These are phyloP conservation scores for Fragaria ananassa DNA, from an alignment of 306 rosid genomes.

Conservation along the genomic window DNA sequence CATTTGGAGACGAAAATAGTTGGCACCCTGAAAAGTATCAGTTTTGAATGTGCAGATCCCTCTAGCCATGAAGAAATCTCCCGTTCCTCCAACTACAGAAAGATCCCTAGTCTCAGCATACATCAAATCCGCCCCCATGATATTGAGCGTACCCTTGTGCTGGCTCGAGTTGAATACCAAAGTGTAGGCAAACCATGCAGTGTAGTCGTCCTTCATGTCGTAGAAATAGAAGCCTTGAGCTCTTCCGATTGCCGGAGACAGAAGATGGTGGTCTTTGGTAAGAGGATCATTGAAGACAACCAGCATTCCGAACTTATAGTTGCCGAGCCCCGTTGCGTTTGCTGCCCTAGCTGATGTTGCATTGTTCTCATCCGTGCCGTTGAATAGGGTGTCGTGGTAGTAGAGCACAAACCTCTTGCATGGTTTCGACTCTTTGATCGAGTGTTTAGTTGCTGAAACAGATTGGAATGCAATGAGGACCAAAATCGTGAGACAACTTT, in stretches of 20 bases:
- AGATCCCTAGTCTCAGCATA: conserved; percentile 39
- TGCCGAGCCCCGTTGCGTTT: conserved; percentile 28
- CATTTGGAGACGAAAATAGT: conserved; percentile 47
- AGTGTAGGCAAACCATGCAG: conserved; percentile 47
- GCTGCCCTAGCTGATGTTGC: conserved; percentile 33
- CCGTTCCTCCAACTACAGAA: conserved; percentile 53
- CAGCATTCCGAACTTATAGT: conserved; percentile 27
- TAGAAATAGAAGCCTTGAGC: conserved; percentile 52
- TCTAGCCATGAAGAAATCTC: conserved; percentile 52
- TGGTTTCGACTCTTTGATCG: conserved; percentile 20
- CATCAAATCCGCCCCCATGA: conserved; percentile 53
- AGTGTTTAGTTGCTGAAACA: conserved; percentile 5
- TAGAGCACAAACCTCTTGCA: conserved; percentile 40
- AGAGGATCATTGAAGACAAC: conserved; percentile 38
- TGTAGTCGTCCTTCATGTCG: conserved; percentile 36
- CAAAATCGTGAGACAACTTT: background rate
- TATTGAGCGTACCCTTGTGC: conserved; percentile 42
- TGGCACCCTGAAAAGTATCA: conserved; percentile 15
- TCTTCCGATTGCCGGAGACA: conserved; percentile 25
- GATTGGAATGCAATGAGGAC: conserved; percentile 12
- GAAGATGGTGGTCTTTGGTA: conserved; percentile 30
- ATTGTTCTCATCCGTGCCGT: conserved; percentile 24
- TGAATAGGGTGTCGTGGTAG: conserved; percentile 39
- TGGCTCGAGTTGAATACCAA: conserved; percentile 53
- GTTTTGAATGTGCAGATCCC: conserved; percentile 46